These are phyloP conservation scores for Coniochaeta hoffmannii DNA, from an alignment of 2,329 filamentous ascomycete species.

Conservation along the genomic window DNA sequence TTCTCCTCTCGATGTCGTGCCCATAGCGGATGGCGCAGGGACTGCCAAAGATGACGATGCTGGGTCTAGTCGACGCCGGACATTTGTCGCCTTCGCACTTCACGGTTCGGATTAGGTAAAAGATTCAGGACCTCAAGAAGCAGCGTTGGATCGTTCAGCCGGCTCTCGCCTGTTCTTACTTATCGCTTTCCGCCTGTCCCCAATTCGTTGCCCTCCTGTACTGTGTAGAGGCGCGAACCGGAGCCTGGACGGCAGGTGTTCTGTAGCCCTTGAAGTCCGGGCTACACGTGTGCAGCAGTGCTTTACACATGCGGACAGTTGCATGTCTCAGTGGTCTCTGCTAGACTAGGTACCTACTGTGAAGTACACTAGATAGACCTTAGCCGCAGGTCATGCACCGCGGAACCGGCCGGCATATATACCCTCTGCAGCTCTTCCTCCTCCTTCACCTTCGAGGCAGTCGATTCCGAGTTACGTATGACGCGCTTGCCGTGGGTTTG, in stretches of 20 bases:
- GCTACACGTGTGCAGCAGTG: too few species aligned
- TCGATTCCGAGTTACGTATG: background rate
- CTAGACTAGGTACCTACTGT: background rate
- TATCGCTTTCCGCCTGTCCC: background rate
- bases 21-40: slow-evolving; percentile 2
- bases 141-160: background rate
- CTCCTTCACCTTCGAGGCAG: background rate
- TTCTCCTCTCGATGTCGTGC: background rate
- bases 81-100: background rate
- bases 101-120: slow-evolving; percentile 19
- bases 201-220: background rate
- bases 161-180: background rate
- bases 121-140: slow-evolving; percentile 6
- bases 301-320: background rate
- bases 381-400: background rate
- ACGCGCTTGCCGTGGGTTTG: background rate
- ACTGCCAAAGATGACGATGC: slow-evolving; percentile 5
- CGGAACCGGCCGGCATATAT: background rate
- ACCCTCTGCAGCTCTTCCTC: too few species aligned
- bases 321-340: background rate
- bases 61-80: background rate
- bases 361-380: background rate
- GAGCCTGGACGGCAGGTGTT: background rate
- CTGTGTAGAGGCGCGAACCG: background rate
- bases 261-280: background rate